phyloP scores from a whole-genome alignment of 768 basidiomycete genomes.

The Suillus subaureus region DNA sequence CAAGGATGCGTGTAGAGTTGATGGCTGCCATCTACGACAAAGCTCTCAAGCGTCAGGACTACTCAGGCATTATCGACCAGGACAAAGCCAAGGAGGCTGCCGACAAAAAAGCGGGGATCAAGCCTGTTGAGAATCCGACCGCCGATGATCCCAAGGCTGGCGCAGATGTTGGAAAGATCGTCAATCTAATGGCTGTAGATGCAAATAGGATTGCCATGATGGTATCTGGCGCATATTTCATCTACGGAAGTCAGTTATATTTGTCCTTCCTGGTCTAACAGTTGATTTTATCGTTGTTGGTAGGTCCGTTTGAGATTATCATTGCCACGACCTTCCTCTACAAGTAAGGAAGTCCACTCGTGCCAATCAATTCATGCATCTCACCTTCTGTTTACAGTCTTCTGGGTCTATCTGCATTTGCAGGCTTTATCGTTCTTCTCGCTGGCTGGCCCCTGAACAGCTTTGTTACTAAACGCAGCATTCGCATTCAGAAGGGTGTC shows the following conservation, averaged over 20 bases:
- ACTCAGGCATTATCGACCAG: constrained; percentile 71
- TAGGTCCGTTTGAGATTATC: constrained; percentile 76
- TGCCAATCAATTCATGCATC: background rate
- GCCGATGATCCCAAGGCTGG: constrained; percentile 64
- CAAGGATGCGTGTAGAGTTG: constrained; percentile 74
- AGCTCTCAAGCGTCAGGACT: constrained; percentile 80
- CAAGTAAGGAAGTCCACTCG: constrained; percentile 45
- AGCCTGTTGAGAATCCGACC: constrained; percentile 27
- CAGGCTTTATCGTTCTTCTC: constrained; percentile 55
- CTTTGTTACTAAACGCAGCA: constrained; percentile 38
- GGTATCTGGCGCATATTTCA: constrained; percentile 58
- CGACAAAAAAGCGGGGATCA: constrained; percentile 21
- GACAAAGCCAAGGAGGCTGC: constrained; percentile 35
- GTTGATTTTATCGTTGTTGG: background rate
- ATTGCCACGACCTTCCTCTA: constrained; percentile 78
- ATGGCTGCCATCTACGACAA: constrained; percentile 92
- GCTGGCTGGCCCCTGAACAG: constrained; percentile 54
- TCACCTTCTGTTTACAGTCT: constrained; percentile 40
- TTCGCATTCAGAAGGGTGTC: constrained; percentile 38
- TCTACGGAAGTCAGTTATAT: constrained; percentile 58
- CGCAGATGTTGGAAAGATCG: constrained; percentile 88
- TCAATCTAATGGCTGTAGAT: constrained; percentile 86
- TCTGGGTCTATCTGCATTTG: constrained; percentile 71
- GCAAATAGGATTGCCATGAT: constrained; percentile 63
- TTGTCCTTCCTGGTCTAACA: background rate